A percentile compares a stretch with the other conserved stretches of the same genome.
Conservation (phyloP, 805 yeast genomes). For the Kodamaea sagamina region DNA sequence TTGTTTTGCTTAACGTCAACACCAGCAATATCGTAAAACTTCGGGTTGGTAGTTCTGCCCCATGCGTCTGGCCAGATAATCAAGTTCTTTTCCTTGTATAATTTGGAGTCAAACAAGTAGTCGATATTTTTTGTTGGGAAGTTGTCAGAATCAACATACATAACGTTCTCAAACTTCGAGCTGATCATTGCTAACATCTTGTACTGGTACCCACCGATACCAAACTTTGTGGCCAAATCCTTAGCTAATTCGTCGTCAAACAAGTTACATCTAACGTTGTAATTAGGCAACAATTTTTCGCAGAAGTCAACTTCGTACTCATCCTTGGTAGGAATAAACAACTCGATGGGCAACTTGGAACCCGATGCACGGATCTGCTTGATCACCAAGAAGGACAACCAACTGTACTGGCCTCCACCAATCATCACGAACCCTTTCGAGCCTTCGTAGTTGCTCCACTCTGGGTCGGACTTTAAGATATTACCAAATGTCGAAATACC, state of each 20-base stretch:
- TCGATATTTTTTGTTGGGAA: conserved; percentile 47
- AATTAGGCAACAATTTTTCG: conserved; percentile 41
- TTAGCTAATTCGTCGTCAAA: conserved; percentile 33
- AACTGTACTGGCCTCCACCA: conserved; percentile 54
- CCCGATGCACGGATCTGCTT: conserved; percentile 48
- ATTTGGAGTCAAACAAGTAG: conserved; percentile 45
- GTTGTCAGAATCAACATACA: conserved; percentile 55
- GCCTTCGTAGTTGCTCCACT: conserved; percentile 37
- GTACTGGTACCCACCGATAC: conserved; percentile 50
- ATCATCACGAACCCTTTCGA: conserved; percentile 48
- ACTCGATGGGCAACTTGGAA: conserved; percentile 51
- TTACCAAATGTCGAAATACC: conserved; percentile 39
- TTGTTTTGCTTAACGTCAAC: conserved; percentile 35
- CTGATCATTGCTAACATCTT: conserved; percentile 62
- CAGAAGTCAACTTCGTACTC: conserved; percentile 53
- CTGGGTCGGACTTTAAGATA: conserved; percentile 35
- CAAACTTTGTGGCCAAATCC: conserved; percentile 19
- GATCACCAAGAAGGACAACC: conserved; percentile 53
- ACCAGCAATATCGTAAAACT: conserved; percentile 55
- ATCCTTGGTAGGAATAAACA: conserved; percentile 44
- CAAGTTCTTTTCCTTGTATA: conserved; percentile 49
- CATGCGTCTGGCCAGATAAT: conserved; percentile 72
- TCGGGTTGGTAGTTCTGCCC: conserved; percentile 68
- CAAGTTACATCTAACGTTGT: conserved; percentile 49
- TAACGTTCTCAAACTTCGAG: conserved; percentile 52